Evolutionary conservation across 805 yeast genomes (phyloP).

Genomic region (Yamadazyma takamatsuzukensis): DNA sequence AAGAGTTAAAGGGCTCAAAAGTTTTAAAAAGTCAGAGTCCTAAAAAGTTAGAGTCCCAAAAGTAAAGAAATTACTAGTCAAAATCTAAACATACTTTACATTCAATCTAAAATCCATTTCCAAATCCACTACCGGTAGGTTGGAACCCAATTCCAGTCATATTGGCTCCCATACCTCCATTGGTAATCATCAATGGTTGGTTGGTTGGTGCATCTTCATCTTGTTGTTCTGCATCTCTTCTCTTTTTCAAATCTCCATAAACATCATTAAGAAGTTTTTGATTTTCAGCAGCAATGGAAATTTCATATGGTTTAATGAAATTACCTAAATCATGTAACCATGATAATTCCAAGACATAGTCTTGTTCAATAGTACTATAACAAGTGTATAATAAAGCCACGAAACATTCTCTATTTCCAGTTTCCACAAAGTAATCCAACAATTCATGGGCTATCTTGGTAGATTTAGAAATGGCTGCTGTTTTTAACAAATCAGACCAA

Average conservation of each 20-base stretch:
- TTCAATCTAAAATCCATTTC: slow-evolving; percentile 39
- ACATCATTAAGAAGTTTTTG: slow-evolving; percentile 61
- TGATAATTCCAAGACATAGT: slow-evolving; percentile 80
- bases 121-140: slow-evolving; percentile 71
- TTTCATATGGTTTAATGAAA: slow-evolving; percentile 87
- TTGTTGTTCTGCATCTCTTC: slow-evolving; percentile 55
- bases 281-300: slow-evolving; percentile 80
- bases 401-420: slow-evolving; percentile 94
- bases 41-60: too few species aligned
- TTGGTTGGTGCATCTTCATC: slow-evolving; percentile 47
- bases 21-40: too few species aligned
- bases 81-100: too few species aligned
- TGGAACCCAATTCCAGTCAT: slow-evolving; percentile 56
- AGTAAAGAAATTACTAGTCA: too few species aligned
- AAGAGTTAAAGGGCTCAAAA: too few species aligned
- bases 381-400: slow-evolving; percentile 85
- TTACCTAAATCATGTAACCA: slow-evolving; percentile 87
- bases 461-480: slow-evolving; percentile 80
- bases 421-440: slow-evolving; percentile 88
- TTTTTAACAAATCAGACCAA: slow-evolving; percentile 92
- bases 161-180: slow-evolving; percentile 45
- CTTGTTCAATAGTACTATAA: slow-evolving; percentile 75
- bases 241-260: slow-evolving; percentile 64
- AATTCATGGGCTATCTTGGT: slow-evolving; percentile 84
- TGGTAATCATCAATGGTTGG: slow-evolving; percentile 78